Percentiles rank a stretch among this genome's conserved stretches.
These are phyloP conservation scores for Nitzschia sp. DNA, from an alignment of 108 stramenopile genomes.

Conservation along the genomic window DNA sequence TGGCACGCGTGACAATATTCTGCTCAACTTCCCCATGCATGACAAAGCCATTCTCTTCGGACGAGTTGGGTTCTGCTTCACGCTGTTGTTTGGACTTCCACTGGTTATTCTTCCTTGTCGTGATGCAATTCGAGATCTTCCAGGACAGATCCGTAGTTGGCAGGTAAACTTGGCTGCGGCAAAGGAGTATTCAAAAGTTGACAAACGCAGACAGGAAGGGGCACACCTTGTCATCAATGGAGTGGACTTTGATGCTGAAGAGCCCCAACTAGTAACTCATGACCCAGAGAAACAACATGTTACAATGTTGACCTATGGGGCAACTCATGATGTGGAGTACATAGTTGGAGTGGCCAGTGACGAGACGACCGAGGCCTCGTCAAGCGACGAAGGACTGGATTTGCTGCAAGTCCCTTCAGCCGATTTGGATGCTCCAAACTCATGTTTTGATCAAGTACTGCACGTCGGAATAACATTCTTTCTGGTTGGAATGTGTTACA, in stretches of 20 bases:
- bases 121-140: slow-evolving; percentile 38
- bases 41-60: slow-evolving; percentile 44
- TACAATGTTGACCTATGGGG: slow-evolving; percentile 13
- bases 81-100: slow-evolving; percentile 53
- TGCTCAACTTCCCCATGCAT: slow-evolving; percentile 50
- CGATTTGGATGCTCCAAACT: neutral
- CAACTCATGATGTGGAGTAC: neutral
- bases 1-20: slow-evolving; percentile 53
- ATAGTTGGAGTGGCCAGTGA: neutral
- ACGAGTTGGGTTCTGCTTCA: slow-evolving; percentile 63
- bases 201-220: neutral
- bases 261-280: slow-evolving; percentile 1
- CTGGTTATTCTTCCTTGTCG: slow-evolving; percentile 68
- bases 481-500: slow-evolving; percentile 51
- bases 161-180: neutral
- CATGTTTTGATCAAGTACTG: slow-evolving; percentile 27
- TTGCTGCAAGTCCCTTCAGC: neutral
- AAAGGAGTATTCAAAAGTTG: slow-evolving; percentile 4
- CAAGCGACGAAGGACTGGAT: neutral
- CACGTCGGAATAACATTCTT: slow-evolving; percentile 54
- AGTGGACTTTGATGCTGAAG: slow-evolving; percentile 26
- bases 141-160: slow-evolving; percentile 19
- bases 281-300: slow-evolving; percentile 19
- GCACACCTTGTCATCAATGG: slow-evolving; percentile 32
- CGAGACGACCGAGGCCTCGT: neutral